Evolutionary conservation across 2,329 filamentous ascomycete species (phyloP).

Genomic region (Corinectria fuckeliana): DNA sequence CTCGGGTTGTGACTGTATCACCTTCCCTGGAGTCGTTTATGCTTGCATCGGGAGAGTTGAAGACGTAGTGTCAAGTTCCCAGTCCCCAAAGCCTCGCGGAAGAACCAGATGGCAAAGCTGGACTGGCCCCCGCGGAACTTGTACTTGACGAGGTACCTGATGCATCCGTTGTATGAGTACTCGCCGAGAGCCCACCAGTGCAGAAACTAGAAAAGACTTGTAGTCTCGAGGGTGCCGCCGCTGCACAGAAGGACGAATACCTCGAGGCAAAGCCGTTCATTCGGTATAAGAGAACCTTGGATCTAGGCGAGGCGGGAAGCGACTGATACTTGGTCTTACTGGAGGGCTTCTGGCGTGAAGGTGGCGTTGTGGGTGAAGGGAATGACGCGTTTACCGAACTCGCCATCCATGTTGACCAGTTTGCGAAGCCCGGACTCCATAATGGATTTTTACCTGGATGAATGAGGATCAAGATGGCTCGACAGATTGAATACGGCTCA

Average conservation of each 20-base stretch:
- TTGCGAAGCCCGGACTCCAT: constrained; percentile 47
- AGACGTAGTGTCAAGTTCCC: constrained; percentile 49
- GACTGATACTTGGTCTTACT: constrained; percentile 49
- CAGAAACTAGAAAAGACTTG: constrained; percentile 54
- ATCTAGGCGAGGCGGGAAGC: constrained; percentile 52
- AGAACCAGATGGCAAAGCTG: constrained; percentile 52
- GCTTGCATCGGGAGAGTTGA: constrained; percentile 46
- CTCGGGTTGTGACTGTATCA: constrained; percentile 44
- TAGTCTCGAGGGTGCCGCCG: constrained; percentile 50
- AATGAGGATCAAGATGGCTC: neutral
- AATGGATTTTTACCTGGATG: constrained; percentile 32
- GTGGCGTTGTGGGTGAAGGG: constrained; percentile 49
- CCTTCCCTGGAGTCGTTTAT: constrained; percentile 38
- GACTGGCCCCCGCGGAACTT: constrained; percentile 53
- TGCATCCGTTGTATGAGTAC: constrained; percentile 48
- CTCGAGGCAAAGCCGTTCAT: constrained; percentile 50
- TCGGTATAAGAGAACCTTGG: constrained; percentile 43
- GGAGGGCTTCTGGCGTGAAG: constrained; percentile 41
- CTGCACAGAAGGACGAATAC: constrained; percentile 51
- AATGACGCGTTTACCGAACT: constrained; percentile 44
- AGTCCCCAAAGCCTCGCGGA: constrained; percentile 48
- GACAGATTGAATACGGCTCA: neutral
- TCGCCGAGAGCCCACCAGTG: constrained; percentile 55
- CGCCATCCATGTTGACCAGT: constrained; percentile 54
- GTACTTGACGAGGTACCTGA: constrained; percentile 49